Percentiles rank a stretch among this genome's conserved stretches.
These are phyloP conservation scores for Orbilia ellipsospora DNA, from an alignment of 2,329 filamentous ascomycete genomes.

Conservation along the genomic window DNA sequence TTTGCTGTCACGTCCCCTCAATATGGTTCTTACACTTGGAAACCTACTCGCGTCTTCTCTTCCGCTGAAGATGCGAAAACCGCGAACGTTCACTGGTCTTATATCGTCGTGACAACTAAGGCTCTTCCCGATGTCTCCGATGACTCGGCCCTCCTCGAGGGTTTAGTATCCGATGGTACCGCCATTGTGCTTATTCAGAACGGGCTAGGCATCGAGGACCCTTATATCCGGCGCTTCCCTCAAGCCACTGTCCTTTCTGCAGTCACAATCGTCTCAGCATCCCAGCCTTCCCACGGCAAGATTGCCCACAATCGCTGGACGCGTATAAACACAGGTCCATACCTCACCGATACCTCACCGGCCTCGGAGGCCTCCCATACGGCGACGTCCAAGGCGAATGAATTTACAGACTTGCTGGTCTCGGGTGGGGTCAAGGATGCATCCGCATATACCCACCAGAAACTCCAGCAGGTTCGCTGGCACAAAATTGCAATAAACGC, in stretches of 20 bases:
- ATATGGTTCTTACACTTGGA: slow-evolving; percentile 75
- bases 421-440: slow-evolving; percentile 65
- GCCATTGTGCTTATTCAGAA: slow-evolving; percentile 72
- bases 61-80: slow-evolving; percentile 70
- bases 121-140: slow-evolving; percentile 67
- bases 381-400: slow-evolving; percentile 55
- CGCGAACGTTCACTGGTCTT: slow-evolving; percentile 69
- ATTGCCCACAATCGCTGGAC: slow-evolving; percentile 63
- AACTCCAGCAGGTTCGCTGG: slow-evolving; percentile 70
- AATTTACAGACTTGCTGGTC: slow-evolving; percentile 62
- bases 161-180: slow-evolving; percentile 61
- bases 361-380: slow-evolving; percentile 59
- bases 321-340: slow-evolving; percentile 61
- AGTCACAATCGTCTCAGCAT: slow-evolving; percentile 69
- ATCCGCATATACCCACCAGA: slow-evolving; percentile 67
- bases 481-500: slow-evolving; percentile 65
- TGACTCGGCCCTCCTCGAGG: slow-evolving; percentile 49
- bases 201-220: slow-evolving; percentile 71
- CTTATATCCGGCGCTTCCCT: slow-evolving; percentile 67
- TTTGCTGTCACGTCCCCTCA: slow-evolving; percentile 74
- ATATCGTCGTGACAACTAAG: slow-evolving; percentile 77
- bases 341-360: slow-evolving; percentile 67
- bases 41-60: slow-evolving; percentile 70
- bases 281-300: slow-evolving; percentile 66
- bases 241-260: slow-evolving; percentile 68